Evolutionary conservation across 176 grass and related monocot genomes (phyloP).

Genomic region (Alloteropsis semialata): DNA sequence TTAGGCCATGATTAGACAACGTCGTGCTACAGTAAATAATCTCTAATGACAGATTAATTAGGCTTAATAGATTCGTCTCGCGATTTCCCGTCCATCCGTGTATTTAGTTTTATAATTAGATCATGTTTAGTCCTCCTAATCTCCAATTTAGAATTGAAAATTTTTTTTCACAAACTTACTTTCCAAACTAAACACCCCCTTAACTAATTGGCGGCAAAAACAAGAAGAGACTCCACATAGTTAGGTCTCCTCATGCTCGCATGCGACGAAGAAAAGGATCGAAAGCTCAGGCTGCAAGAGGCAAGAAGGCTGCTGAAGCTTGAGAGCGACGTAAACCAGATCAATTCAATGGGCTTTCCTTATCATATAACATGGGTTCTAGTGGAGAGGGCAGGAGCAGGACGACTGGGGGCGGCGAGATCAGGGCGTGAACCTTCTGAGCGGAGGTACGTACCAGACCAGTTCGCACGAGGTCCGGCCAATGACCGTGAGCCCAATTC

Average conservation of each 20-base stretch:
- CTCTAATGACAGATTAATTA: no score
- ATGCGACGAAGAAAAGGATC: not conserved
- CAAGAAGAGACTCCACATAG: not conserved
- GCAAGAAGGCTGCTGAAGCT: not conserved
- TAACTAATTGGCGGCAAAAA: not conserved
- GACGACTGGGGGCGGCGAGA: conserved; percentile 8
- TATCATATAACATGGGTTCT: not conserved
- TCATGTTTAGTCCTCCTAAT: no score
- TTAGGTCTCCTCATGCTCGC: not conserved
- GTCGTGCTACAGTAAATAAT: no score
- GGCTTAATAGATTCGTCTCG: no score
- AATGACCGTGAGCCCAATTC: not conserved
- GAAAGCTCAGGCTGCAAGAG: not conserved
- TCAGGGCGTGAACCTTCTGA: conserved; percentile 11
- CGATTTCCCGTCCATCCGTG: no score
- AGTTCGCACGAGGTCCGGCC: not conserved
- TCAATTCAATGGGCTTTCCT: not conserved
- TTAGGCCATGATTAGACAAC: no score
- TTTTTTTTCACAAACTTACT: no score
- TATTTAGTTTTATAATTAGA: no score
- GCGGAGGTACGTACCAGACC: no score
- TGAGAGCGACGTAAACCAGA: conserved; percentile 28
- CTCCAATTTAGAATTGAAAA: no score
- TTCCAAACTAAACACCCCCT: no score
- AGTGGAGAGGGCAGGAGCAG: not conserved